Percentiles rank a stretch among this genome's conserved stretches.
phyloP scores from a whole-genome alignment of 2,329 filamentous ascomycete genomes.

The Cytospora leucostoma region DNA sequence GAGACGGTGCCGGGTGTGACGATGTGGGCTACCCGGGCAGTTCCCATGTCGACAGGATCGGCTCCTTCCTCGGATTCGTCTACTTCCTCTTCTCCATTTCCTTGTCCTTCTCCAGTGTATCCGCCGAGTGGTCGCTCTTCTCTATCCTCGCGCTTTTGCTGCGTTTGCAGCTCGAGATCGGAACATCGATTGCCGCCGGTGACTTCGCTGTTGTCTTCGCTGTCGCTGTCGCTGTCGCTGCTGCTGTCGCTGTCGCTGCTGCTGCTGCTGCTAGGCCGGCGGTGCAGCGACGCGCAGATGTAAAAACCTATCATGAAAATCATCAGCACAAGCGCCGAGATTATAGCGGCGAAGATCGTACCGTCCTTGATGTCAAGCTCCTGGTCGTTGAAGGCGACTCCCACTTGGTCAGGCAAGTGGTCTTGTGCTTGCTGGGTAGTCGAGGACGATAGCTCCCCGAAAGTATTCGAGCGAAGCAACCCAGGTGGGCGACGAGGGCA shows the following conservation, averaged over 20 bases:
- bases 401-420: neutral
- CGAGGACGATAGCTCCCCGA: neutral
- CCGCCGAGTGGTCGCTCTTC: neutral
- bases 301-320: constrained; percentile 5
- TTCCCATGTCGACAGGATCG: neutral
- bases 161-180: constrained; percentile 12
- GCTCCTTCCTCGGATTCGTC: neutral
- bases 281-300: neutral
- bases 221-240: neutral
- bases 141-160: neutral
- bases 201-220: neutral
- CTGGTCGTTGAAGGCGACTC: neutral
- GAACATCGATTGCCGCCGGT: neutral
- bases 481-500: neutral
- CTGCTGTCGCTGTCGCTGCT: neutral
- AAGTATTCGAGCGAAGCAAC: neutral
- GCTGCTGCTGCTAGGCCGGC: neutral
- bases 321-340: constrained; percentile 4
- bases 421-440: neutral
- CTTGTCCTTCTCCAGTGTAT: constrained; percentile 3
- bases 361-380: neutral
- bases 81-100: neutral
- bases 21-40: constrained; percentile 4
- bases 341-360: constrained; percentile 9
- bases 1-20: constrained; percentile 12